Conservation (phyloP, 495 filamentous ascomycete species). For the Neurospora sp. region DNA sequence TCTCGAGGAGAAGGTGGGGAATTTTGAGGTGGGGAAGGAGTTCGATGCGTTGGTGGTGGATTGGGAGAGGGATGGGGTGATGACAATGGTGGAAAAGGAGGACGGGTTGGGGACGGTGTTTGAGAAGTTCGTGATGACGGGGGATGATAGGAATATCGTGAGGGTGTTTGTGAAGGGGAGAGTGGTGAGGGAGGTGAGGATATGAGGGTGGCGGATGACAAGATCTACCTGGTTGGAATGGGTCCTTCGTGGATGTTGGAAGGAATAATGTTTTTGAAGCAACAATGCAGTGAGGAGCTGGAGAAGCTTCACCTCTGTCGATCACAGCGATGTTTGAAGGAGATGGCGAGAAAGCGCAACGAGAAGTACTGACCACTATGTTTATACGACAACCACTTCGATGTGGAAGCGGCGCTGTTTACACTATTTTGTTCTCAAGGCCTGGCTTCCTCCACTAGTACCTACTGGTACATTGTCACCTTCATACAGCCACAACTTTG, state of each 20-base stretch:
- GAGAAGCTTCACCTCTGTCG: too few species aligned
- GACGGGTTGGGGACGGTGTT: constrained; percentile 39
- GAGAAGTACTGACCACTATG: too few species aligned
- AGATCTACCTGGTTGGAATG: not conserved
- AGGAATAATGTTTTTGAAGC: too few species aligned
- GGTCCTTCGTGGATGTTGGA: not conserved
- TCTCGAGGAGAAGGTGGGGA: constrained; percentile 44
- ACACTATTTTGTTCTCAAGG: too few species aligned
- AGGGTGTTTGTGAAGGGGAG: constrained; percentile 48
- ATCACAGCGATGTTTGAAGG: too few species aligned
- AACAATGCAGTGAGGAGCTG: too few species aligned
- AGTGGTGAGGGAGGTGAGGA: constrained; percentile 21
- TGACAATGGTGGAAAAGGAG: constrained; percentile 43
- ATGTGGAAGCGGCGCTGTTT: too few species aligned
- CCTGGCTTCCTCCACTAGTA: too few species aligned
- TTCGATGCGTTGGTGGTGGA: constrained; percentile 55
- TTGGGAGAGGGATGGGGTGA: constrained; percentile 32
- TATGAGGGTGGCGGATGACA: not conserved
- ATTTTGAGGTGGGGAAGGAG: constrained; percentile 49
- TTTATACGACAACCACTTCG: too few species aligned
- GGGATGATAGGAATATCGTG: constrained; percentile 52
- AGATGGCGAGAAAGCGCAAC: too few species aligned
- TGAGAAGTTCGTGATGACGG: constrained; percentile 57
- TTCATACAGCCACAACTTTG: too few species aligned
- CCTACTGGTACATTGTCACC: too few species aligned